phyloP scores from a whole-genome alignment of 2,329 filamentous ascomycete species.

The Spiromastix sp. region DNA sequence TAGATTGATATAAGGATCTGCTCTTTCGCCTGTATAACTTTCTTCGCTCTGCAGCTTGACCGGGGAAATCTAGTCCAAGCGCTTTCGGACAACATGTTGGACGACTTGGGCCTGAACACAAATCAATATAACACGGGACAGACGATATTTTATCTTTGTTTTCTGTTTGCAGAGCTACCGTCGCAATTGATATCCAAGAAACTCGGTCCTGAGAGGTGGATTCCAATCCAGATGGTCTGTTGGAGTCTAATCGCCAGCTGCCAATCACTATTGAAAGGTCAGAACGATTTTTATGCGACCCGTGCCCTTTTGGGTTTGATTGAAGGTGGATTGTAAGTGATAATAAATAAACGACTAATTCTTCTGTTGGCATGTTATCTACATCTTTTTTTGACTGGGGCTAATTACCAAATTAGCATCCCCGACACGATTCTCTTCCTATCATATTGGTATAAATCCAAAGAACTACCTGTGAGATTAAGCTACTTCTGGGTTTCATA shows the following conservation, averaged over 20 bases:
- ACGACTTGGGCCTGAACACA: conserved; percentile 37
- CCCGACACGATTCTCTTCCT: conserved; percentile 45
- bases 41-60: conserved; percentile 55
- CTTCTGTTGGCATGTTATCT: too few relatives aligned
- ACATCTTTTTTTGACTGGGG: conserved; percentile 5
- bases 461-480: conserved; percentile 57
- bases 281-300: conserved; percentile 31
- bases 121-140: conserved; percentile 37
- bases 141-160: conserved; percentile 27
- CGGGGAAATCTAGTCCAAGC: conserved; percentile 53
- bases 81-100: conserved; percentile 51
- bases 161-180: conserved; percentile 44
- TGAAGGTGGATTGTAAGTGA: conserved; percentile 50
- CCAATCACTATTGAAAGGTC: conserved; percentile 42
- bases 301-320: conserved; percentile 40
- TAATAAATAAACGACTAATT: conserved; percentile 14
- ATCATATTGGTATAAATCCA: conserved; percentile 65
- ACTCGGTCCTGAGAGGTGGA: conserved; percentile 50
- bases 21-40: conserved; percentile 45
- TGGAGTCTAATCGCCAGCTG: conserved; percentile 45
- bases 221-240: conserved; percentile 47
- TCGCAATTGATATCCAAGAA: conserved; percentile 52
- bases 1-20: conserved; percentile 34
- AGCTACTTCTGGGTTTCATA: conserved; percentile 63
- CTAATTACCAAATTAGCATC: conserved; percentile 19